Conservation (phyloP, 1,284 basidiomycete species). For the Anthracocystis panici-leucophaei region DNA sequence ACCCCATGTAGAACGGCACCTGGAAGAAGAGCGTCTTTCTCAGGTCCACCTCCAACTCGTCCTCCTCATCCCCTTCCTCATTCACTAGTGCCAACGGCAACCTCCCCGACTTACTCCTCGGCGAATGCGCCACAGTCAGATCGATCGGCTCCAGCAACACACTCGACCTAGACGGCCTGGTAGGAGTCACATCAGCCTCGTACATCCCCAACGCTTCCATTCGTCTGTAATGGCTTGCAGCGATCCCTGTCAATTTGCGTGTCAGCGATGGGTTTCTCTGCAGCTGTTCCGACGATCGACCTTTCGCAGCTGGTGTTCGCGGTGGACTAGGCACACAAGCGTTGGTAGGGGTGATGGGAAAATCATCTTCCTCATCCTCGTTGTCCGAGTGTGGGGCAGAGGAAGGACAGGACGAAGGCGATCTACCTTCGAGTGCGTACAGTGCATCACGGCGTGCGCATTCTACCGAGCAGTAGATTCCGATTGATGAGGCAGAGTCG, state of each 20-base stretch:
- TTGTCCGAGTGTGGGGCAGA: conserved; percentile 22
- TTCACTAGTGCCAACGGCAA: background rate
- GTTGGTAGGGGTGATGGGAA: conserved; percentile 42
- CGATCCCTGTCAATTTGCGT: conserved; percentile 20
- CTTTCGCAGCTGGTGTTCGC: conserved; percentile 22
- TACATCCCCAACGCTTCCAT: conserved; percentile 44
- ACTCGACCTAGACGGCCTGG: conserved; percentile 14
- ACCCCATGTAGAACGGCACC: conserved; percentile 39
- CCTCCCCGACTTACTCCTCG: conserved; percentile 11
- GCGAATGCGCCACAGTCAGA: conserved; percentile 31
- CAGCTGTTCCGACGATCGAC: background rate
- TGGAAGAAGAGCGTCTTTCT: conserved; percentile 38
- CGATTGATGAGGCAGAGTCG: conserved; percentile 11
- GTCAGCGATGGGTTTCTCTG: conserved; percentile 5
- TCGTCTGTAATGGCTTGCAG: conserved; percentile 32
- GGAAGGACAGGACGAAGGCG: conserved; percentile 10
- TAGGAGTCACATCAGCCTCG: conserved; percentile 27
- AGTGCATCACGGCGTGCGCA: conserved; percentile 37
- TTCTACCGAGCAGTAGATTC: conserved; percentile 39
- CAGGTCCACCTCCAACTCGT: conserved; percentile 22
- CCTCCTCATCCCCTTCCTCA: conserved; percentile 13
- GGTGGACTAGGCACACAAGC: conserved; percentile 27
- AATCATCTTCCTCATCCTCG: conserved; percentile 39
- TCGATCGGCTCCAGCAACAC: conserved; percentile 22
- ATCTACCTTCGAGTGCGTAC: conserved; percentile 35